Percentiles rank a stretch among this genome's conserved stretches.
Evolutionary conservation across 2,329 filamentous ascomycete genomes (phyloP).

Genomic region (Fusarium tuaranense): DNA sequence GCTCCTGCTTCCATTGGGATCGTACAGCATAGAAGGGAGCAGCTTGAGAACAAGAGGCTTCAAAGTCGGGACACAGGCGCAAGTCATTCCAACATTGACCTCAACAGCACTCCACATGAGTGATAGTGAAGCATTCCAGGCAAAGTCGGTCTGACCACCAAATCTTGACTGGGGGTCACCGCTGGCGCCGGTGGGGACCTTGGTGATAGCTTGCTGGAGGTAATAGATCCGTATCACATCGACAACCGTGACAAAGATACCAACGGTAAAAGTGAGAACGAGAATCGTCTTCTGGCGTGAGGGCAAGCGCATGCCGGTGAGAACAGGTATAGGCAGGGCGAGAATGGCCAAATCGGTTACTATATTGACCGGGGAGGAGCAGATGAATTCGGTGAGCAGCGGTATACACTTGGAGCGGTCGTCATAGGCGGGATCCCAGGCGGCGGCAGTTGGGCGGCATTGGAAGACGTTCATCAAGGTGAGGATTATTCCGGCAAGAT

Average conservation of each 20-base stretch:
- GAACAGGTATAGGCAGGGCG: slow-evolving; percentile 86
- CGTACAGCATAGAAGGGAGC: slow-evolving; percentile 67
- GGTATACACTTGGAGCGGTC: slow-evolving; percentile 63
- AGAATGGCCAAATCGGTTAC: slow-evolving; percentile 91
- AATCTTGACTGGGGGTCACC: slow-evolving; percentile 58
- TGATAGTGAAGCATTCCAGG: slow-evolving; percentile 83
- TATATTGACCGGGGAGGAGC: slow-evolving; percentile 90
- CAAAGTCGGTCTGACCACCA: slow-evolving; percentile 65
- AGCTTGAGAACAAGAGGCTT: slow-evolving; percentile 83
- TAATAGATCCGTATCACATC: slow-evolving; percentile 93
- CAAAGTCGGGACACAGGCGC: slow-evolving; percentile 90
- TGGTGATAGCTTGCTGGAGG: slow-evolving; percentile 77
- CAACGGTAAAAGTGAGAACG: slow-evolving; percentile 86
- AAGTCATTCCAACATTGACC: slow-evolving; percentile 90
- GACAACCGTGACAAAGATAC: slow-evolving; percentile 87
- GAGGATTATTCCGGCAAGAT: slow-evolving; percentile 80
- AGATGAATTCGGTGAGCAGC: slow-evolving; percentile 72
- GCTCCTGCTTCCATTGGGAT: slow-evolving; percentile 58
- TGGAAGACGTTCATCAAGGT: slow-evolving; percentile 91
- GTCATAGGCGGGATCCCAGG: slow-evolving; percentile 63
- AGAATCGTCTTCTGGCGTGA: slow-evolving; percentile 89
- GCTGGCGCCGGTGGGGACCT: slow-evolving; percentile 52
- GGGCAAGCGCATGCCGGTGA: slow-evolving; percentile 88
- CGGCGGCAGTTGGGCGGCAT: slow-evolving; percentile 79
- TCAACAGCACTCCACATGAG: slow-evolving; percentile 96